Evolutionary conservation across 164 flowering plant genomes (phyloP), one percentile per base, ranked within the genome.

Genomic region (Cinnamomum chago): DNA sequence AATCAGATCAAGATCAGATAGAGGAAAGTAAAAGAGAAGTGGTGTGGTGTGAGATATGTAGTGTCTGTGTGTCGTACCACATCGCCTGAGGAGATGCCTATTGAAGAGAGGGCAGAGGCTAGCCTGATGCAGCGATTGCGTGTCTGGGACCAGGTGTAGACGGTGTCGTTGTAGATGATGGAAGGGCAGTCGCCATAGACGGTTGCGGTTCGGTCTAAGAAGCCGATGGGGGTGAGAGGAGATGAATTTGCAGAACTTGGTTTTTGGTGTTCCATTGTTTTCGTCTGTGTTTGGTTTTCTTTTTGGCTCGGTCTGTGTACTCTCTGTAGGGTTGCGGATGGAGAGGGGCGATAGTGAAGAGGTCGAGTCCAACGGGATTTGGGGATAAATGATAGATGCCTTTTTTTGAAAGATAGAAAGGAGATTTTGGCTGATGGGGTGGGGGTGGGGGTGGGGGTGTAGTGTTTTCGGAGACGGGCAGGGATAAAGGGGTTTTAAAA

Each of bases 181-280:
- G 86, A 84, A 10, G 80, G 33, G 35, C 76, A 76, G 60, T 80
- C 79, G 5, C 77, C 79, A 14, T 78, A 80, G 1, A 82, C 76
- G 3, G 76, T 74, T 12, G 81, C 85, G 0, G 83, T 69, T 72
- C 81, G 58, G 22, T 82, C 81, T 22, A 77, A 80, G 47, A 86
- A 86, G 9, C 78, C 73, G 6, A 86, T n/a, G 25, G 89, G 87
- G 20, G 89, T 83, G 1, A 84, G 73, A 1, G 89, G 85, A 0
- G 79, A 40, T 0, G 80, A 83, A 33, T 84, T 84, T 3, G 87
- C 74, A 18, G 79, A 13, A 11, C 75, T 68, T 17, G 85, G 84
- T 67, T 82, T 84, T 58, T 84, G 71, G 6, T 22, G 70, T 35
- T 86, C 87, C 89, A 84, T 82, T 3, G 11, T 55, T 17, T 52